These are phyloP conservation scores for Retiboletus fuscus DNA, from an alignment of 1,284 basidiomycete species.

Conservation along the genomic window DNA sequence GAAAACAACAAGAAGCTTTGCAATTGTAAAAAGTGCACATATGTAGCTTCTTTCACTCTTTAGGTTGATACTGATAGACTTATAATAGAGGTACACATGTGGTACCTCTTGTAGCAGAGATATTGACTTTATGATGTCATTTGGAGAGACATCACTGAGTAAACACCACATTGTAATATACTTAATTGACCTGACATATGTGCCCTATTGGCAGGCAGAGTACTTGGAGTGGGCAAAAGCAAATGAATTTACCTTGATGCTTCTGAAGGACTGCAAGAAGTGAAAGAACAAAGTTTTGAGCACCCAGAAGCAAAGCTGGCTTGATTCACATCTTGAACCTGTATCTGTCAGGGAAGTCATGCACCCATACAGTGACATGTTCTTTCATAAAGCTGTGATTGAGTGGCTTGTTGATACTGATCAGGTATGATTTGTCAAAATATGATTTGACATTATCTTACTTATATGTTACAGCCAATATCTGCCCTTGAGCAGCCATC, in stretches of 20 bases:
- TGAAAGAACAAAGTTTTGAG: neutral
- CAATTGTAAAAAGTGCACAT: neutral
- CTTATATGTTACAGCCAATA: slow-evolving; percentile 37
- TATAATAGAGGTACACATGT: neutral
- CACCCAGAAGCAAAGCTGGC: neutral
- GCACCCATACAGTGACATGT: slow-evolving; percentile 33
- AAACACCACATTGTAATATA: neutral
- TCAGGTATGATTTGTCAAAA: slow-evolving; percentile 32
- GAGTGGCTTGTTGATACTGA: slow-evolving; percentile 45
- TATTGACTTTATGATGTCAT: neutral
- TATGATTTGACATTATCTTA: neutral
- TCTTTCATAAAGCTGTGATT: slow-evolving; percentile 35
- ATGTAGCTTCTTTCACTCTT: neutral
- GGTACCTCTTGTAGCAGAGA: neutral
- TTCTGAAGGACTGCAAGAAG: slow-evolving; percentile 12
- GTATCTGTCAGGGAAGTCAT: neutral
- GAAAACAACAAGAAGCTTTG: neutral
- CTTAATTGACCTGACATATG: no score
- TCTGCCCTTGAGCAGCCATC: slow-evolving; percentile 40
- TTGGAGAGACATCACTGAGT: neutral
- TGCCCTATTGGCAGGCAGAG: neutral
- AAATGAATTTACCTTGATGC: slow-evolving; percentile 13
- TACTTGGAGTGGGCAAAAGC: slow-evolving; percentile 14
- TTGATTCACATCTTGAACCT: slow-evolving; percentile 10
- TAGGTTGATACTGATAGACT: neutral